These are phyloP conservation scores for Drechslerella coelobrocha DNA, from an alignment of 2,329 filamentous ascomycete species.

Conservation along the genomic window DNA sequence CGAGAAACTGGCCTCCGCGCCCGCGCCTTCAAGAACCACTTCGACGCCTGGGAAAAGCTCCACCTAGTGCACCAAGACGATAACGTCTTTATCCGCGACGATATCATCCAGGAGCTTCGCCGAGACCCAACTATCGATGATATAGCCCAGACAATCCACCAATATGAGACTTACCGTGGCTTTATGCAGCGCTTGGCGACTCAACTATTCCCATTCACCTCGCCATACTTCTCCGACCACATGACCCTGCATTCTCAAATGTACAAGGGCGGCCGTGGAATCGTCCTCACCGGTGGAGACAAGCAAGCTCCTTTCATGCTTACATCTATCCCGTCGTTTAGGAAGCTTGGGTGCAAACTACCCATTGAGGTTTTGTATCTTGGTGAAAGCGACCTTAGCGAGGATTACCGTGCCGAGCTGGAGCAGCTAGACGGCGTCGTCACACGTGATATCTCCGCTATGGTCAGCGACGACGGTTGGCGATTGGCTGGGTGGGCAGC, in stretches of 20 bases:
- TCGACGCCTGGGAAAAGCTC: slow-evolving; percentile 59
- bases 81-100: slow-evolving; percentile 58
- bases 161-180: slow-evolving; percentile 60
- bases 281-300: slow-evolving; percentile 61
- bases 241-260: slow-evolving; percentile 60
- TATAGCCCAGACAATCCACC: slow-evolving; percentile 57
- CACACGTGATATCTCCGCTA: slow-evolving; percentile 60
- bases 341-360: slow-evolving; percentile 58
- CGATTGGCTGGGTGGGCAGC: slow-evolving; percentile 61
- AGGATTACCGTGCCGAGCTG: slow-evolving; percentile 59
- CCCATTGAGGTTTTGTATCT: slow-evolving; percentile 60
- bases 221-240: slow-evolving; percentile 61
- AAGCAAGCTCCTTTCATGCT: slow-evolving; percentile 60
- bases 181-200: slow-evolving; percentile 59
- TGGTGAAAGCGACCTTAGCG: slow-evolving; percentile 60
- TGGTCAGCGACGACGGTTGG: slow-evolving; percentile 62
- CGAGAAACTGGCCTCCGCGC: slow-evolving; percentile 59
- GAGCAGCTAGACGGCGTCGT: slow-evolving; percentile 60
- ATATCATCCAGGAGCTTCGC: slow-evolving; percentile 59
- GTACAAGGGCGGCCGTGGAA: slow-evolving; percentile 59
- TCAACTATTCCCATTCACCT: slow-evolving; percentile 59
- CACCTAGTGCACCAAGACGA: slow-evolving; percentile 57
- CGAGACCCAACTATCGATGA: slow-evolving; percentile 52
- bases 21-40: slow-evolving; percentile 59
- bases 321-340: slow-evolving; percentile 59